Percentiles rank a stretch among this genome's conserved stretches.
Conservation (phyloP, 2,329 filamentous ascomycete species). For the Beauveria medogensis region DNA sequence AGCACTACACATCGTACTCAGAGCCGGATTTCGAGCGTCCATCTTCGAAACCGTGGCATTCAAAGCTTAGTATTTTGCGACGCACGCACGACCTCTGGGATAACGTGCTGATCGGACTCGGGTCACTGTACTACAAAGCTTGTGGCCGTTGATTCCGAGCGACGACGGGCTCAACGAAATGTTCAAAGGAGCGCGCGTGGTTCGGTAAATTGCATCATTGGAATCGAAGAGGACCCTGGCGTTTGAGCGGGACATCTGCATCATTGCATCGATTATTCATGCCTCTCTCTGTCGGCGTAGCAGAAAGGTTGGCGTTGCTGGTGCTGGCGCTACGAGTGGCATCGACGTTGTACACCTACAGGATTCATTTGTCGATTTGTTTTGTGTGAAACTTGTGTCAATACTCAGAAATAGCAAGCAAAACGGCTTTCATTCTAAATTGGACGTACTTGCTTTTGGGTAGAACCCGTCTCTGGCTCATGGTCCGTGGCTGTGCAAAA, state of each 20-base stretch:
- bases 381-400: not conserved
- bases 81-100: constrained; percentile 32
- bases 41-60: not conserved
- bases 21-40: not conserved
- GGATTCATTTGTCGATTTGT: not conserved
- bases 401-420: not conserved
- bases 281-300: not conserved
- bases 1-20: constrained; percentile 2
- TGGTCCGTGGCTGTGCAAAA: not conserved
- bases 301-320: not conserved
- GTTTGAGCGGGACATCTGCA: not conserved
- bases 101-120: constrained; percentile 29
- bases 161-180: not conserved
- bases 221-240: not conserved
- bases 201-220: not conserved
- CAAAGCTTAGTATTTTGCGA: constrained; percentile 20
- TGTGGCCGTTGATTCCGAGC: not conserved
- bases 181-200: not conserved
- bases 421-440: not conserved
- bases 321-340: not conserved
- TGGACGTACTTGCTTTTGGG: too few species aligned
- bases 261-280: not conserved
- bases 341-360: not conserved
- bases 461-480: too few species aligned
- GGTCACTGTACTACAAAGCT: constrained; percentile 29